Conservation (phyloP, 2,329 filamentous ascomycete species). For the Aspergillus brunneoviolaceus region DNA sequence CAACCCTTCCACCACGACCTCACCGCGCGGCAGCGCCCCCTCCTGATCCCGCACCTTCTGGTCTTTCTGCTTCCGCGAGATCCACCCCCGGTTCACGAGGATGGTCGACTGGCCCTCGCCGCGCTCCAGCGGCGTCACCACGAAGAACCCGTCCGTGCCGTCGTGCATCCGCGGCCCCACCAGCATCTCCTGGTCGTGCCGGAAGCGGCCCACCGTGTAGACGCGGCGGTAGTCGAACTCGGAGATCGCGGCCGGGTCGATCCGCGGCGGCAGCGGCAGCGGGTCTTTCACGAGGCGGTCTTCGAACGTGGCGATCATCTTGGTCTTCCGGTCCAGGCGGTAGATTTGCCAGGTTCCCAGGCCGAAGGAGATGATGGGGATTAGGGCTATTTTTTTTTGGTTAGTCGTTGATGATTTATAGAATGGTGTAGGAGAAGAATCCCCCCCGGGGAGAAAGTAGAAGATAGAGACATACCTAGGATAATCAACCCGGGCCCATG, state of each 20-base stretch:
- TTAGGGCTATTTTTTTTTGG: constrained; percentile 59
- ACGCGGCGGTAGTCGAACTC: constrained; percentile 94
- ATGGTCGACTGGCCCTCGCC: constrained; percentile 63
- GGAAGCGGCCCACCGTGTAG: constrained; percentile 67
- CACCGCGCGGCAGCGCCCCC: constrained; percentile 62
- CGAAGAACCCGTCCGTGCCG: constrained; percentile 85
- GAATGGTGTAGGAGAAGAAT: too few relatives aligned
- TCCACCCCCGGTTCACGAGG: constrained; percentile 89
- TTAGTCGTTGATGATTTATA: background rate
- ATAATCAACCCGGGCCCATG: constrained; percentile 81
- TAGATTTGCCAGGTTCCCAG: constrained; percentile 96
- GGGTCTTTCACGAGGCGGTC: constrained; percentile 85
- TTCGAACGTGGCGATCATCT: constrained; percentile 86
- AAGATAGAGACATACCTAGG: constrained; percentile 54
- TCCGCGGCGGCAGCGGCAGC: constrained; percentile 75
- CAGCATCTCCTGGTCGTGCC: constrained; percentile 95
- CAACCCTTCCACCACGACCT: constrained; percentile 79
- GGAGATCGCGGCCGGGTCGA: constrained; percentile 76
- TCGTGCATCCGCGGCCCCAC: constrained; percentile 87
- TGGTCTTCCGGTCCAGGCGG: constrained; percentile 89
- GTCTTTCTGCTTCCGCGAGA: constrained; percentile 69
- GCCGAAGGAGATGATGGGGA: constrained; percentile 84
- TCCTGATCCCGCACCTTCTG: constrained; percentile 60
- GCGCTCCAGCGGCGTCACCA: constrained; percentile 86
- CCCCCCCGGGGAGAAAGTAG: too few relatives aligned